Conservation (phyloP, 2,329 filamentous ascomycete species). For the Plenodomus tracheiphilus region DNA sequence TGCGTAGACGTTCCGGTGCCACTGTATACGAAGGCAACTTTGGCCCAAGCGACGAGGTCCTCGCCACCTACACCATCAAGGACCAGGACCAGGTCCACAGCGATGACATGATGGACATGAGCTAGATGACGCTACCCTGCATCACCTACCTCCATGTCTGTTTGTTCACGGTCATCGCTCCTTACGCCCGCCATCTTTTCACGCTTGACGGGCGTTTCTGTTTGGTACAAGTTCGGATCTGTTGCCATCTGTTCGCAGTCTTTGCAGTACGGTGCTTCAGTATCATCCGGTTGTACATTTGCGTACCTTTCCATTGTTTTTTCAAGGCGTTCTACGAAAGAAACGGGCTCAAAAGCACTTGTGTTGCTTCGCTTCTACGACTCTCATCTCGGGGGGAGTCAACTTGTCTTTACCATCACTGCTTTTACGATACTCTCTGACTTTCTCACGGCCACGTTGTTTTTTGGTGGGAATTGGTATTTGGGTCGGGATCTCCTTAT, state of each 20-base stretch:
- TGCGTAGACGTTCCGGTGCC: conserved; percentile 80
- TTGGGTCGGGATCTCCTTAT: too few species aligned
- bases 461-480: conserved; percentile 5
- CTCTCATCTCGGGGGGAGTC: conserved; percentile 1
- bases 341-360: conserved; percentile 11
- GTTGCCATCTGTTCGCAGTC: conserved; percentile 12
- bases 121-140: conserved; percentile 19
- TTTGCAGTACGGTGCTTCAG: conserved; percentile 5
- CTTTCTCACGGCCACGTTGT: conserved; percentile 15
- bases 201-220: not conserved
- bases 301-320: conserved; percentile 13
- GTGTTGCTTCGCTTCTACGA: conserved; percentile 14
- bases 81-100: conserved; percentile 15
- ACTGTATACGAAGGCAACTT: conserved; percentile 96
- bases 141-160: not conserved
- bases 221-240: conserved; percentile 14
- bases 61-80: conserved; percentile 51
- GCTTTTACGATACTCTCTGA: conserved; percentile 13
- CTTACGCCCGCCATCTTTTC: not conserved
- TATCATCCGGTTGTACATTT: conserved; percentile 5
- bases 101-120: conserved; percentile 65
- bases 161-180: conserved; percentile 1
- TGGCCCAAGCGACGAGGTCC: conserved; percentile 73
- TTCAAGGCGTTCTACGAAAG: conserved; percentile 18
- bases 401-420: conserved; percentile 2